Base-by-base conservation (phyloP, 2,329 filamentous ascomycete species). In the Aspergillus luchuensis region DNA sequence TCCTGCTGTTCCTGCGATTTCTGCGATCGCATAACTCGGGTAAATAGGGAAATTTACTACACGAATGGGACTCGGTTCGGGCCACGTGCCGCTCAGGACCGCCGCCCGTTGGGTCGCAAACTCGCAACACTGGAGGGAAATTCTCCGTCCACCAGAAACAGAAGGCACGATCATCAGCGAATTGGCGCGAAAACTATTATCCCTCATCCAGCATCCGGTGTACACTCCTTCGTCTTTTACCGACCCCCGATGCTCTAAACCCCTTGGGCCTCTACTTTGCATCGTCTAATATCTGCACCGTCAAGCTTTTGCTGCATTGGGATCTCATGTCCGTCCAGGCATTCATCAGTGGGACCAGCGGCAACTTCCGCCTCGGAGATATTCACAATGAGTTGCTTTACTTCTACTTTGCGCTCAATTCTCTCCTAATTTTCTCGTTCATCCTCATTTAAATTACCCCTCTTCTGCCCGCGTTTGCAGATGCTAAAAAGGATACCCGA, bases 21-120 rank as follows among this genome's bases (percentile, higher is more conserved):
- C 13, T 36, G 33, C 33, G 33, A 36, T 47, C 53, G 53, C 53
- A 30, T 56, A 56, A 15, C 23, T 56, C 53, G 53, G 53, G 53
- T 56, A 56, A 56, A 56, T 56, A 47, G 30, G 23, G n/a, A 56
- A 36, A 13, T 36, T 36, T 13, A 36, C 33, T 36, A 30, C 15
- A 13, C 19, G 39, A 36, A 36, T 36, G 8, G 23, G 19, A 30
- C 25, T 15, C 39, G 39, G 53, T 30, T 56, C 39, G n/a, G 39
- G 25, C 53, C 53, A 56, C 53, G 53, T 56, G 53, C 53, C 43
- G 53, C 11, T 41, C 39, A 41, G 21, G 33, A 25, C 23, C 19
- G 38, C 36, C 36, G 51, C 38, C 36, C 30, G 33, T 54, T 53
- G 50, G 36, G 17, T 53, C 28, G 39, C 39, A 19, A 19, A 17